These are phyloP conservation scores for Pseudotulostoma volvatum DNA, from an alignment of 495 filamentous ascomycete genomes.

Conservation along the genomic window DNA sequence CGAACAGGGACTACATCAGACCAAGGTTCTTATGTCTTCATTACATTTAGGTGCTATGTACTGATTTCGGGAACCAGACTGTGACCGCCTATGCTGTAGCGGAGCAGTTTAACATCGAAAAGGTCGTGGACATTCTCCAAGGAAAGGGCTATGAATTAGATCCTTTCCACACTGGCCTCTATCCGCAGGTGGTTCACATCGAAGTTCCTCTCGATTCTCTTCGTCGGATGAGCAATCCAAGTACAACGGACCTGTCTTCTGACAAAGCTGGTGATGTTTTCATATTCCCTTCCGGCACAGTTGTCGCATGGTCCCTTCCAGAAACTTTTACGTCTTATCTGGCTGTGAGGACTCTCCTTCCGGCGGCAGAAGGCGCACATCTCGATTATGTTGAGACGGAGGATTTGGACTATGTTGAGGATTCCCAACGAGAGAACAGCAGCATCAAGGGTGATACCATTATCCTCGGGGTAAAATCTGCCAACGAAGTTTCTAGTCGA, in stretches of 20 bases:
- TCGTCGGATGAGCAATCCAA: conserved; percentile 34
- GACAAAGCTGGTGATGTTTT: conserved; percentile 74
- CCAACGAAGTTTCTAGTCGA: conserved; percentile 4
- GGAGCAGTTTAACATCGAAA: conserved; percentile 68
- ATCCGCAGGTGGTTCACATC: conserved; percentile 50
- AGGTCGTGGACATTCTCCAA: conserved; percentile 51
- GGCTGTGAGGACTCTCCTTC: conserved; percentile 53
- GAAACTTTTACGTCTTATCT: conserved; percentile 52
- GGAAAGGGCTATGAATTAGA: conserved; percentile 52
- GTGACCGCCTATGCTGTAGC: conserved; percentile 75
- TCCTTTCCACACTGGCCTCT: conserved; percentile 42
- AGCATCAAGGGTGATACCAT: conserved; percentile 80
- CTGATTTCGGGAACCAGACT: conserved; percentile 29
- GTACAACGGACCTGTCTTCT: conserved; percentile 37
- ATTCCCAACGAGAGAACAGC: conserved; percentile 56
- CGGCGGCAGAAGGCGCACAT: conserved; percentile 62
- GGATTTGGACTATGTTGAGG: conserved; percentile 75
- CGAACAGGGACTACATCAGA: conserved; percentile 27
- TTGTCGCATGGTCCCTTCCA: conserved; percentile 77
- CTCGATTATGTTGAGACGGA: conserved; percentile 59
- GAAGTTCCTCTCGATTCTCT: conserved; percentile 40
- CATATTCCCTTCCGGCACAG: conserved; percentile 92
- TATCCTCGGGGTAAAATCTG: conserved; percentile 58
- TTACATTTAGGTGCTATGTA: too few relatives aligned
- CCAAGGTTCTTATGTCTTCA: conserved; percentile 27